A percentile compares a stretch with the other conserved stretches of the same genome.
Evolutionary conservation across 2,329 filamentous ascomycete genomes (phyloP).

Genomic region (Aspergillus quadricinctus): DNA sequence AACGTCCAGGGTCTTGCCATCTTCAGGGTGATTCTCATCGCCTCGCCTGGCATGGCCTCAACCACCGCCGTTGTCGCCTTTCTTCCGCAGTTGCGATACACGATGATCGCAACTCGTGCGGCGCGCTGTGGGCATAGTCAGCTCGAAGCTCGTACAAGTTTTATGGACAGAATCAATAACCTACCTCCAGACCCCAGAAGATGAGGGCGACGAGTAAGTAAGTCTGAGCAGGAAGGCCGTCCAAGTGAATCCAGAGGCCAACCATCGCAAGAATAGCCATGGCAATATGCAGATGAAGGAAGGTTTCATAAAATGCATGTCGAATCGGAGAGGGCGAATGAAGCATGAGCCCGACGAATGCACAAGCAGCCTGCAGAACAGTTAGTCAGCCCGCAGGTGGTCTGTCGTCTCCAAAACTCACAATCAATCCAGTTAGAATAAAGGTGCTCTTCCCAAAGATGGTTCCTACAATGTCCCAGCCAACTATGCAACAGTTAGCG

Average conservation of each 20-base stretch:
- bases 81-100: conserved; percentile 59
- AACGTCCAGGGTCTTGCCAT: conserved; percentile 64
- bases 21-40: conserved; percentile 65
- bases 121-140: conserved; percentile 40
- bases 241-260: conserved; percentile 75
- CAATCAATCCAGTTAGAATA: conserved; percentile 42
- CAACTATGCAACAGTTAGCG: conserved; percentile 48
- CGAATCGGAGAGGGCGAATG: conserved; percentile 73
- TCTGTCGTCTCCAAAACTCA: conserved; percentile 21
- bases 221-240: conserved; percentile 63
- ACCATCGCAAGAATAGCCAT: conserved; percentile 65
- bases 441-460: conserved; percentile 30
- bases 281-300: conserved; percentile 79
- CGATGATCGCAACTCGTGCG: conserved; percentile 58
- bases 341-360: conserved; percentile 63
- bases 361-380: conserved; percentile 37
- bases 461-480: conserved; percentile 34
- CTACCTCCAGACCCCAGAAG: conserved; percentile 69
- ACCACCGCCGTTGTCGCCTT: conserved; percentile 62
- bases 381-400: too few species aligned
- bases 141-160: not conserved
- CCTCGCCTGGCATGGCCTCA: conserved; percentile 65
- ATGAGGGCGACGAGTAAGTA: conserved; percentile 70
- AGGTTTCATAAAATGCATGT: conserved; percentile 96
- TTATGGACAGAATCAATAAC: not conserved